Conservation (phyloP, 1,284 basidiomycete genomes). For the Puccinia coronata region DNA sequence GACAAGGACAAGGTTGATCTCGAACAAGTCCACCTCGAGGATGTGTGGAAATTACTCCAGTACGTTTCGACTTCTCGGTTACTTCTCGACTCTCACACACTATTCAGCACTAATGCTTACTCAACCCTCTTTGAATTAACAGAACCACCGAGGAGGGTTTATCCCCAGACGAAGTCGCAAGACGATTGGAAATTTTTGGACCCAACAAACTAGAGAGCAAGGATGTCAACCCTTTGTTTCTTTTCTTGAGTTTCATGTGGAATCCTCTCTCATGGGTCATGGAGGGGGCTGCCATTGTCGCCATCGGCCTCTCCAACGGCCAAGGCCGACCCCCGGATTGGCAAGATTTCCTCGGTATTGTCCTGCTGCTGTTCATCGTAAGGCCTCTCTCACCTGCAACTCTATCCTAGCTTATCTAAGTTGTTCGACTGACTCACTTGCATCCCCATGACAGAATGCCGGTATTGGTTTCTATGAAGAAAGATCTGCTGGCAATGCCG, state of each 20-base stretch:
- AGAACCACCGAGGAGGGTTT: slow-evolving; percentile 72
- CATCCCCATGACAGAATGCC: slow-evolving; percentile 67
- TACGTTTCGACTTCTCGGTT: slow-evolving; percentile 63
- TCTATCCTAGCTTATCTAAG: not conserved
- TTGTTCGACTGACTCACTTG: too few relatives aligned
- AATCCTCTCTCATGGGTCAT: slow-evolving; percentile 95
- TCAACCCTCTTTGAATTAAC: not conserved
- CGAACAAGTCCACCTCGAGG: slow-evolving; percentile 92
- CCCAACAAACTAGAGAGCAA: slow-evolving; percentile 92
- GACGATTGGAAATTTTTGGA: slow-evolving; percentile 90
- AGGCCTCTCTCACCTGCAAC: slow-evolving; percentile 5
- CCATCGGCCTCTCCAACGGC: slow-evolving; percentile 94
- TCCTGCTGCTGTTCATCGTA: slow-evolving; percentile 77
- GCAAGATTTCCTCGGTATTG: slow-evolving; percentile 96
- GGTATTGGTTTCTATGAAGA: slow-evolving; percentile 98
- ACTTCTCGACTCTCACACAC: not conserved
- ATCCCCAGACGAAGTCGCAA: slow-evolving; percentile 70
- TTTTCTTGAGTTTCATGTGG: slow-evolving; percentile 59
- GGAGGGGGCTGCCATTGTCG: slow-evolving; percentile 95
- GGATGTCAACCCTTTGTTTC: slow-evolving; percentile 80
- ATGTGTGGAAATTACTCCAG: slow-evolving; percentile 94
- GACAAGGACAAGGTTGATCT: slow-evolving; percentile 99
- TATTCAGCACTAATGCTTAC: not conserved
- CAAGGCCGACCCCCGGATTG: slow-evolving; percentile 83
- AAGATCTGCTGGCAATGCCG: slow-evolving; percentile 92